Percentiles rank a stretch among this genome's conserved stretches.
phyloP scores from a whole-genome alignment of 2,329 filamentous ascomycete genomes.

The Neonectria sp. region DNA sequence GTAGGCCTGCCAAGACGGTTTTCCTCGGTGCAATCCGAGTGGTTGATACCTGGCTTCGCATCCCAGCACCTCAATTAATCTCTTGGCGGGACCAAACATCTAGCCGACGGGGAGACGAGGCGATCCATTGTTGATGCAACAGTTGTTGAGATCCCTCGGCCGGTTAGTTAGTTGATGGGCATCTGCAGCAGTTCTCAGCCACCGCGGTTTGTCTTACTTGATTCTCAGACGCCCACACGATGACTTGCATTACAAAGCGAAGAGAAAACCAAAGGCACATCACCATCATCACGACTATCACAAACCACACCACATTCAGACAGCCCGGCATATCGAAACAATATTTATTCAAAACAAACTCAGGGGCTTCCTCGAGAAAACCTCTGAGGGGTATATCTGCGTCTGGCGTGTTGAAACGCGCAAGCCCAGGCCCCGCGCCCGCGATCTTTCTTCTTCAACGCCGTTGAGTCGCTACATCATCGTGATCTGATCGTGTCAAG shows the following conservation, averaged over 20 bases:
- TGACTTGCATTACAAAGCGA: not conserved
- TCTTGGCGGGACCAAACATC: conserved; percentile 18
- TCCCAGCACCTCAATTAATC: conserved; percentile 24
- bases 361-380: not conserved
- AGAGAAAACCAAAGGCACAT: not conserved
- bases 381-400: conserved; percentile 28
- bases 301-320: not conserved
- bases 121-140: conserved; percentile 12
- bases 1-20: conserved; percentile 1
- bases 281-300: not conserved
- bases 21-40: conserved; percentile 5
- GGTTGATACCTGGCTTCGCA: conserved; percentile 4
- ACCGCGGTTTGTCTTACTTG: no score
- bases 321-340: conserved; percentile 17
- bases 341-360: conserved; percentile 13
- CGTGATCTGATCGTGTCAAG: conserved; percentile 36
- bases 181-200: not conserved
- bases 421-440: conserved; percentile 31
- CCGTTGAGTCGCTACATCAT: conserved; percentile 43
- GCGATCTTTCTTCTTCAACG: conserved; percentile 33
- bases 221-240: not conserved
- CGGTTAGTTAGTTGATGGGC: not conserved
- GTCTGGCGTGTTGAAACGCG: conserved; percentile 42
- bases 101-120: not conserved
- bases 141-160: not conserved